phyloP scores from a whole-genome alignment of 345 rosid genomes.

The Arabidopsis suecica region DNA sequence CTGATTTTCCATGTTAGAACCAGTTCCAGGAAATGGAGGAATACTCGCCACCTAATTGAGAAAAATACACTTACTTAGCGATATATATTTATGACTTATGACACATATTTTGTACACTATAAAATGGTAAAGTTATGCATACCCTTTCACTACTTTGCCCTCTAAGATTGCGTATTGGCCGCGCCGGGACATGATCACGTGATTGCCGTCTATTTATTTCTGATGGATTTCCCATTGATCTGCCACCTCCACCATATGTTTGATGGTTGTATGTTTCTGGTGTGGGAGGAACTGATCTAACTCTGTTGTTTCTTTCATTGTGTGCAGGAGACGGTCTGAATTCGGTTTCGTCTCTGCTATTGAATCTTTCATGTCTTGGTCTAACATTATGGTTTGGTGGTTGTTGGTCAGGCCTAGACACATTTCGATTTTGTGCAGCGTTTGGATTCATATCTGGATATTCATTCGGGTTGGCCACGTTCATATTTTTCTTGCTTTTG shows the following conservation, averaged over 20 bases:
- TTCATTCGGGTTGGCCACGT: constrained; percentile 25
- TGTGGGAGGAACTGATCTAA: constrained; percentile 21
- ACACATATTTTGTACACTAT: not conserved
- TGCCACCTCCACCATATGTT: constrained; percentile 28
- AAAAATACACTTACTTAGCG: not conserved
- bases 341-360: constrained; percentile 57
- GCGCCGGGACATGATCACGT: constrained; percentile 19
- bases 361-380: constrained; percentile 25
- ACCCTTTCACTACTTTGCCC: constrained; percentile 38
- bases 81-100: constrained; percentile 1
- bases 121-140: not conserved
- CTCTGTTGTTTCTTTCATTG: constrained; percentile 32
- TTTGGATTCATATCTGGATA: constrained; percentile 39
- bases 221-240: constrained; percentile 14
- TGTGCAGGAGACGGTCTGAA: constrained; percentile 63
- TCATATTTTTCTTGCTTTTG: constrained; percentile 13
- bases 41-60: constrained; percentile 32
- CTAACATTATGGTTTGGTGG: constrained; percentile 30
- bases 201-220: constrained; percentile 15
- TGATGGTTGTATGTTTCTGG: constrained; percentile 12
- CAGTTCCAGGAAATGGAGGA: constrained; percentile 42
- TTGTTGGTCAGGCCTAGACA: constrained; percentile 32
- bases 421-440: constrained; percentile 13
- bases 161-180: constrained; percentile 36
- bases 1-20: constrained; percentile 26